Evolutionary conservation across 495 filamentous ascomycete species (phyloP).

Genomic region (Annulohypoxylon bovei): DNA sequence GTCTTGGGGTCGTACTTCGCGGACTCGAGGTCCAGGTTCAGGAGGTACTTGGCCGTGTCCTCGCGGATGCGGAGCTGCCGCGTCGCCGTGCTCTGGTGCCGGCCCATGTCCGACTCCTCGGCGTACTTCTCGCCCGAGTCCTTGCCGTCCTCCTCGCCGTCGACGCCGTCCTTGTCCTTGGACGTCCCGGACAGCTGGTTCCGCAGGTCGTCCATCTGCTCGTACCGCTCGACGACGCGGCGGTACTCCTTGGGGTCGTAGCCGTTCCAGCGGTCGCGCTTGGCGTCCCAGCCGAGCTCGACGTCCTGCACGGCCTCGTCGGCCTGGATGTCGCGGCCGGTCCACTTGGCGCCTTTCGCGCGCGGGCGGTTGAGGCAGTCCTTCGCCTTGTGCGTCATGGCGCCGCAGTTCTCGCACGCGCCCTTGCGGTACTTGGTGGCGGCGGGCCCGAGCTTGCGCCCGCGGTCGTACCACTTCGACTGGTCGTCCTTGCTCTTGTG

Average conservation of each 20-base stretch:
- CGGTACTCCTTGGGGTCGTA: constrained; percentile 91
- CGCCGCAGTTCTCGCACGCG: constrained; percentile 97
- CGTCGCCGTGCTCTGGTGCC: constrained; percentile 88
- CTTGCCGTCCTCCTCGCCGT: constrained; percentile 63
- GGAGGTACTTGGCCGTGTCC: constrained; percentile 97
- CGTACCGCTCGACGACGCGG: constrained; percentile 85
- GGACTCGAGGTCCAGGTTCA: constrained; percentile 94
- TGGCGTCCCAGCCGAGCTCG: constrained; percentile 94
- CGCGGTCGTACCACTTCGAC: constrained; percentile 90
- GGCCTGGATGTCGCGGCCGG: constrained; percentile 89
- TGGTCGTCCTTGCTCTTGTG: constrained; percentile 75
- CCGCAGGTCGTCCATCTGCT: constrained; percentile 85
- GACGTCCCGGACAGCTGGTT: constrained; percentile 52
- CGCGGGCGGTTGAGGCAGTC: constrained; percentile 91
- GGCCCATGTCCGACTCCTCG: constrained; percentile 96
- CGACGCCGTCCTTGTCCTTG: constrained; percentile 56
- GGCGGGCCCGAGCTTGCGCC: constrained; percentile 79
- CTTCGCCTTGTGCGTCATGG: constrained; percentile 94
- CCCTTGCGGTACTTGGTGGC: constrained; percentile 98
- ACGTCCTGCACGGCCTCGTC: constrained; percentile 90
- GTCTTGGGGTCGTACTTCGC: constrained; percentile 99
- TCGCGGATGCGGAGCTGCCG: constrained; percentile 91
- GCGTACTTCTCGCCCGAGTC: constrained; percentile 79
- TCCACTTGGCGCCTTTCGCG: constrained; percentile 91
- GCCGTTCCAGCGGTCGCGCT: constrained; percentile 96